Evolutionary conservation across 2,329 filamentous ascomycete genomes (phyloP), one percentile per base, ranked within the genome.

Genomic region (Epicoccum sorghinum): DNA sequence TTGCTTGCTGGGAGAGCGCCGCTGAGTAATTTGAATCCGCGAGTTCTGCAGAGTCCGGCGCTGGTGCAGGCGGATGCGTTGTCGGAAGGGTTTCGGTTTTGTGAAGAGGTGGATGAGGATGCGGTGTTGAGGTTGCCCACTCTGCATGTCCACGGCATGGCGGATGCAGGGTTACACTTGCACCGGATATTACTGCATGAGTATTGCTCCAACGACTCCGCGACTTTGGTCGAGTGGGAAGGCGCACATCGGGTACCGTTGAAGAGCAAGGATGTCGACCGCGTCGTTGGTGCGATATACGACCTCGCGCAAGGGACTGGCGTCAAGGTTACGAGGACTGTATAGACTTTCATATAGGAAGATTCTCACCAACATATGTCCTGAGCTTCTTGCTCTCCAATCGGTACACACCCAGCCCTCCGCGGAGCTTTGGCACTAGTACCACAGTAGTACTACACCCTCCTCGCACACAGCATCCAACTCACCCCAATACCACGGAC

Each of bases 161-260:
- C 77, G 14, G 86, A 89, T 71, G 78, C 81, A 0, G 86, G 85
- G 0, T 65, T 91, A 23, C 75, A 82, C 54, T 72, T 84, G 39
- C 88, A 90, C 67, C 74, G 80, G 49, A 76, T 80, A 67, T 65
- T 88, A 61, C 66, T 85, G 45, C 71, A 83, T 7, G 73, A 82
- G 46, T 91, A 87, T 69, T 89, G 86, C 67, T 78, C 84, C 44
- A 67, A 77, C 8, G 80, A 78, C 0, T 83, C 76, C 3, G 76
- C 82, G 5, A 79, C 74, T 35, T 57, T 91, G 40, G 71, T 93
- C 1, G 87, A 91, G 70, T 93, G 89, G 90, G 82, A 90, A 52
- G 89, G 88, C 0, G 81, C 80, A 1, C 90, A 93, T 70, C 77
- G 89, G 5, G 78, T 93, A 43, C 88, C 89, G 2, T 81, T 93